A percentile compares a stretch with the other conserved stretches of the same genome.
These are phyloP conservation scores for Tanozyma kutaoensis DNA, from an alignment of 805 yeast species.

Conservation along the genomic window DNA sequence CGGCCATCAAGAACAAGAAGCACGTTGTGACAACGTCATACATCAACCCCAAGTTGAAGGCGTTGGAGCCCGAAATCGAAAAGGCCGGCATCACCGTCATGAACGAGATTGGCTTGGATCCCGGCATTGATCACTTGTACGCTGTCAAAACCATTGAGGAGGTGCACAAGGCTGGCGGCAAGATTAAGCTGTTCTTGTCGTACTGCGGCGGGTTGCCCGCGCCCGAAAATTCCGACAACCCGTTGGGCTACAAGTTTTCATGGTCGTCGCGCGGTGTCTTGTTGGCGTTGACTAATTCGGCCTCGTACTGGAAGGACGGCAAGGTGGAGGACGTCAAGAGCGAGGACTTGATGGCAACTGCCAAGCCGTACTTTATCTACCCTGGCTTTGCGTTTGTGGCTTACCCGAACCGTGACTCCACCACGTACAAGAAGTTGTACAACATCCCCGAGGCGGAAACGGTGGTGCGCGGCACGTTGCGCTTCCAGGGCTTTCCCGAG, in stretches of 20 bases:
- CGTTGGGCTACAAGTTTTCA: constrained; percentile 96
- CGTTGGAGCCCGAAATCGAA: constrained; percentile 73
- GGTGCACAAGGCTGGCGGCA: constrained; percentile 84
- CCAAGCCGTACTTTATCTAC: constrained; percentile 88
- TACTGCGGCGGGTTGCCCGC: constrained; percentile 99
- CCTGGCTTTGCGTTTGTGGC: constrained; percentile 92
- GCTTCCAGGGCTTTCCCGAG: constrained; percentile 99
- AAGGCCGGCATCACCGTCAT: constrained; percentile 94
- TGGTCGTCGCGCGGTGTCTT: constrained; percentile 99
- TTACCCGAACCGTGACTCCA: constrained; percentile 97
- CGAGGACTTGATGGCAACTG: constrained; percentile 88
- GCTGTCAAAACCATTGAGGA: constrained; percentile 98
- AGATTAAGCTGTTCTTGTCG: constrained; percentile 85
- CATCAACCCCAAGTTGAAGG: constrained; percentile 83
- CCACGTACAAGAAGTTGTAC: constrained; percentile 84
- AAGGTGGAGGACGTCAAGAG: constrained; percentile 66
- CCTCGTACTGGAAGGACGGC: constrained; percentile 82
- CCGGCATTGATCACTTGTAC: constrained; percentile 96
- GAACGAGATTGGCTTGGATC: constrained; percentile 98
- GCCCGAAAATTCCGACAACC: constrained; percentile 95
- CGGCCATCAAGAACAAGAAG: constrained; percentile 83
- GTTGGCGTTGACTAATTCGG: constrained; percentile 88
- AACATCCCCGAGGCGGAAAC: constrained; percentile 95
- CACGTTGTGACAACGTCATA: constrained; percentile 92
- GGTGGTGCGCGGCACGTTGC: constrained; percentile 90